Evolutionary conservation across 1,284 basidiomycete genomes (phyloP).

Genomic region (Trametes sp.): DNA sequence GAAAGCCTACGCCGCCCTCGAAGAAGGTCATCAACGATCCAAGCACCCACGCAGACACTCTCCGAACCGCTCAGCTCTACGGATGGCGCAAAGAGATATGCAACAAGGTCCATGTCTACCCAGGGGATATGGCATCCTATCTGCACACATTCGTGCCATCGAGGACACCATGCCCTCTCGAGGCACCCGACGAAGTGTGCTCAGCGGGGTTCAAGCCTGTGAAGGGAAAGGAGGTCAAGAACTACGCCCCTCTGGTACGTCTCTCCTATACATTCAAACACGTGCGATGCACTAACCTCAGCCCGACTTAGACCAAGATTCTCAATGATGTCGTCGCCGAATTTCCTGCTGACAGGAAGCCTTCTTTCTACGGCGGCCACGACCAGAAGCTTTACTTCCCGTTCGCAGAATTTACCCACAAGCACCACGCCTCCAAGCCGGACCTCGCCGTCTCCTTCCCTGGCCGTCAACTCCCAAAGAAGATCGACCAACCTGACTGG

Average conservation of each 20-base stretch:
- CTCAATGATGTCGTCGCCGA: constrained; percentile 4
- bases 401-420: constrained; percentile 7
- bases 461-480: not conserved
- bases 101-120: constrained; percentile 1
- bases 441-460: constrained; percentile 21
- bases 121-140: not conserved
- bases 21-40: not conserved
- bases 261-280: not conserved
- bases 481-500: not conserved
- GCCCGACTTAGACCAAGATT: not conserved
- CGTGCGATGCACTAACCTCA: not conserved
- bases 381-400: constrained; percentile 5
- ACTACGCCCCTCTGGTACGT: constrained; percentile 10
- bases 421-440: constrained; percentile 16
- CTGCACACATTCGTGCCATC: constrained; percentile 5
- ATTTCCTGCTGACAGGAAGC: constrained; percentile 12
- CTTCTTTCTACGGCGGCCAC: constrained; percentile 14
- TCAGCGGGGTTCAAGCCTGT: not conserved
- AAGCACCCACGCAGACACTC: not conserved
- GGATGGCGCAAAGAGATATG: constrained; percentile 8
- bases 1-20: not conserved
- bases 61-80: not conserved
- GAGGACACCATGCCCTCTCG: not conserved
- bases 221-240: constrained; percentile 6
- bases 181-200: not conserved